Evolutionary conservation across 108 stramenopile species (phyloP).

Genomic region (Skeletonema costatum): DNA sequence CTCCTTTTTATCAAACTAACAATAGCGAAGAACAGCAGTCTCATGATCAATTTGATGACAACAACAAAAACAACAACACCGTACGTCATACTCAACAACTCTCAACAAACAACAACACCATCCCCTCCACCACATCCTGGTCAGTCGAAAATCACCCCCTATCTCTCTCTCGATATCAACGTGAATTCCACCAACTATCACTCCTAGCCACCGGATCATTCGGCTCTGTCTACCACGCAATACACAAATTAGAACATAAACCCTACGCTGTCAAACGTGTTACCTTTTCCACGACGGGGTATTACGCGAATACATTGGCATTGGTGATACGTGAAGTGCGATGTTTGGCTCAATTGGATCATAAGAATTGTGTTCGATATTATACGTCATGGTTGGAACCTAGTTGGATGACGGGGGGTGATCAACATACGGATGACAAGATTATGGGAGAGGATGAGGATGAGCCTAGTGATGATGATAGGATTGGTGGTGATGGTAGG

Average conservation of each 20-base stretch:
- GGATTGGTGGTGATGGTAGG: neutral
- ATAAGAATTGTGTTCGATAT: constrained; percentile 92
- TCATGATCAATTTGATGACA: neutral
- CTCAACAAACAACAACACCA: neutral
- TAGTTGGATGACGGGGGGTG: constrained; percentile 80
- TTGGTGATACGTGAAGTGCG: constrained; percentile 88
- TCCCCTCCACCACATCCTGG: constrained; percentile 43
- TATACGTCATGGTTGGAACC: constrained; percentile 94
- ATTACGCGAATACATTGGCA: constrained; percentile 65
- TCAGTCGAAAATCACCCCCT: constrained; percentile 79
- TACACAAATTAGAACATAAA: constrained; percentile 75
- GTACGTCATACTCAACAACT: constrained; percentile 1
- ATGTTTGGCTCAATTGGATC: constrained; percentile 84
- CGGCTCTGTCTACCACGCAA: constrained; percentile 88
- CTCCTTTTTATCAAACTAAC: neutral
- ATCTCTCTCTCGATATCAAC: constrained; percentile 77
- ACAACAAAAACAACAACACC: neutral
- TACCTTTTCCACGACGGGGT: constrained; percentile 76
- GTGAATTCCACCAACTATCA: constrained; percentile 76
- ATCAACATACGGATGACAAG: constrained; percentile 6
- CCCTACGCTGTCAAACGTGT: constrained; percentile 87
- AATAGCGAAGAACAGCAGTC: neutral
- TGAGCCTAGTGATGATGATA: neutral
- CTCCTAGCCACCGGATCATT: constrained; percentile 85
- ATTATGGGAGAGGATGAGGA: neutral